Conservation (phyloP, 2,329 filamentous ascomycete genomes). For the Tolypocladium amazonense region DNA sequence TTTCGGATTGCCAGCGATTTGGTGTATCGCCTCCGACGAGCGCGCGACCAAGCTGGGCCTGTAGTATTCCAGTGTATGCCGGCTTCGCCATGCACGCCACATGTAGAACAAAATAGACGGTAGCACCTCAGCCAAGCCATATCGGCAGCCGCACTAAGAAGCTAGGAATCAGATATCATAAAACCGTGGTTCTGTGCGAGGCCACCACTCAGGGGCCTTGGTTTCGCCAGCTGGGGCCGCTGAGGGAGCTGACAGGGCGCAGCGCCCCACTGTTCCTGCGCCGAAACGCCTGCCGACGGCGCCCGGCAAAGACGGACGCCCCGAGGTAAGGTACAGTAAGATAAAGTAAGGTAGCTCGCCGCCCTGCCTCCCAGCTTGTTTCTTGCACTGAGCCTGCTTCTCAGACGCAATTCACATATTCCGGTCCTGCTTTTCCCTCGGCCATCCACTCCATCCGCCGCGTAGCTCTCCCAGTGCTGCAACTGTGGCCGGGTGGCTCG, state of each 20-base stretch:
- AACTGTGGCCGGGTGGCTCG: neutral
- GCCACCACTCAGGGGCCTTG: neutral
- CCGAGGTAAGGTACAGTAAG: no score
- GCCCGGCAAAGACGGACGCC: no score
- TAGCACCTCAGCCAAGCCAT: neutral
- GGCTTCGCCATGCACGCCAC: neutral
- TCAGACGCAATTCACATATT: neutral
- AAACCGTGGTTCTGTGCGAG: neutral
- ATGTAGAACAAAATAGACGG: neutral
- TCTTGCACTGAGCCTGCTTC: no score
- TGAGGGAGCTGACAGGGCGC: neutral
- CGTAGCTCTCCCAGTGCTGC: neutral
- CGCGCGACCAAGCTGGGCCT: no score
- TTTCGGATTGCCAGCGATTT: neutral
- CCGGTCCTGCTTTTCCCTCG: neutral
- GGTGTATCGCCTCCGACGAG: no score
- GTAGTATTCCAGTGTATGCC: no score
- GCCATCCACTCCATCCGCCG: neutral
- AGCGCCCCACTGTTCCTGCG: neutral
- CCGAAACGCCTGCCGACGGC: neutral
- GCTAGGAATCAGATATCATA: neutral
- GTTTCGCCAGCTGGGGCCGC: neutral
- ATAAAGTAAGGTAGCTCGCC: no score
- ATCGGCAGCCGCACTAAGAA: neutral
- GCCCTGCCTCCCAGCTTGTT: neutral